Conservation (phyloP, 257 asterid species). For the Perilla frutescens region DNA sequence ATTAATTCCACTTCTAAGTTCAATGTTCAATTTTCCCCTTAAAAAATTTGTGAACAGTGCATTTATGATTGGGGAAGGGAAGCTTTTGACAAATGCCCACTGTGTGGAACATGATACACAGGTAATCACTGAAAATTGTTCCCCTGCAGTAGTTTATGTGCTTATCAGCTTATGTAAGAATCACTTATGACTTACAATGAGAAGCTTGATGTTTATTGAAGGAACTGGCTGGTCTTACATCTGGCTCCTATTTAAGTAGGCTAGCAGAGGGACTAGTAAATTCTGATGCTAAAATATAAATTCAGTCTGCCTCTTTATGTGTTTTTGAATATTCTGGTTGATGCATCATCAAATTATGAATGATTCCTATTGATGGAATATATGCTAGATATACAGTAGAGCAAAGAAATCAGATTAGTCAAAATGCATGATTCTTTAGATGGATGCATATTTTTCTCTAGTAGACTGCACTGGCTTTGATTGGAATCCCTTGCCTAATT, state of each 20-base stretch:
- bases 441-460: neutral
- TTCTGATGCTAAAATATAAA: neutral
- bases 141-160: neutral
- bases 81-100: constrained; percentile 94
- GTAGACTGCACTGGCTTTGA: neutral
- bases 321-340: neutral
- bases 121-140: constrained; percentile 46
- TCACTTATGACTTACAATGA: neutral
- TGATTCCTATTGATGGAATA: constrained; percentile 1
- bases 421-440: neutral
- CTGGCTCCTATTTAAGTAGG: neutral
- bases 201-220: constrained; percentile 20
- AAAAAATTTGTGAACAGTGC: constrained; percentile 58
- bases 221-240: constrained; percentile 10
- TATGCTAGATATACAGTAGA: neutral
- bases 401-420: neutral
- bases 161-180: constrained; percentile 3
- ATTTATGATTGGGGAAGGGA: constrained; percentile 89
- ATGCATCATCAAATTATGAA: constrained; percentile 22
- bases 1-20: constrained; percentile 1
- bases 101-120: constrained; percentile 91
- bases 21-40: neutral
- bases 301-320: neutral
- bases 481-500: constrained; percentile 1
- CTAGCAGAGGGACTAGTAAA: neutral